A percentile compares a stretch with the other conserved stretches of the same genome.
Conservation (phyloP, 2,329 filamentous ascomycete species). For the Colletotrichum kahawae region DNA sequence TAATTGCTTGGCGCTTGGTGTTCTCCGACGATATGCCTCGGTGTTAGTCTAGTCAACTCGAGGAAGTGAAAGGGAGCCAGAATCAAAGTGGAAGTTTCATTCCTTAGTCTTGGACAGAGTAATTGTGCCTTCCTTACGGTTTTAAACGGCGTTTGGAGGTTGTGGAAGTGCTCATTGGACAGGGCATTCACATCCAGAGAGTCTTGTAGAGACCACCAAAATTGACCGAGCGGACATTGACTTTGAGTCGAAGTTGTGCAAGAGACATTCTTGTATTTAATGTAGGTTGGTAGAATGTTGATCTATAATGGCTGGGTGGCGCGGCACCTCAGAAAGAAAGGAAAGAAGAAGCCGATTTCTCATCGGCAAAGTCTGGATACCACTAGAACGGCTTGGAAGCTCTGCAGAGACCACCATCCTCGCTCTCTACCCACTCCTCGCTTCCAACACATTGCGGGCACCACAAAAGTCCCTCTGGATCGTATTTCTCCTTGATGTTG, state of each 20-base stretch:
- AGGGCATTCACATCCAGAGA: neutral
- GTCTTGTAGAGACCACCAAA: neutral
- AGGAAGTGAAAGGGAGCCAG: fast-evolving
- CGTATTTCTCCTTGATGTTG: conserved; percentile 32
- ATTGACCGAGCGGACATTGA: neutral
- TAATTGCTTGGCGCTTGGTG: neutral
- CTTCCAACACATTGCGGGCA: neutral
- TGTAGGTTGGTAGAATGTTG: neutral
- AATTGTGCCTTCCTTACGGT: neutral
- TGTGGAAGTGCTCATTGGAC: neutral
- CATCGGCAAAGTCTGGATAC: neutral
- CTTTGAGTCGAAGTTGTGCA: neutral
- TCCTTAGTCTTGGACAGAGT: neutral
- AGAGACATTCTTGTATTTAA: neutral
- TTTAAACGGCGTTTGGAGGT: neutral
- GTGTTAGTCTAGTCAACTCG: neutral
- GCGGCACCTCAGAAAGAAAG: neutral
- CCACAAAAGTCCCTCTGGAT: conserved; percentile 24
- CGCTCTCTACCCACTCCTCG: neutral
- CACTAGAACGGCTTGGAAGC: neutral
- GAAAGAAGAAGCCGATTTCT: neutral
- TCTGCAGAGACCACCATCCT: neutral
- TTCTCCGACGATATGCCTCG: neutral
- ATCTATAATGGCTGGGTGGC: neutral
- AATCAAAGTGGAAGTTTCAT: fast-evolving